These are phyloP conservation scores for Zoysia japonica DNA, from an alignment of 176 grass and related monocot genomes.

Conservation along the genomic window DNA sequence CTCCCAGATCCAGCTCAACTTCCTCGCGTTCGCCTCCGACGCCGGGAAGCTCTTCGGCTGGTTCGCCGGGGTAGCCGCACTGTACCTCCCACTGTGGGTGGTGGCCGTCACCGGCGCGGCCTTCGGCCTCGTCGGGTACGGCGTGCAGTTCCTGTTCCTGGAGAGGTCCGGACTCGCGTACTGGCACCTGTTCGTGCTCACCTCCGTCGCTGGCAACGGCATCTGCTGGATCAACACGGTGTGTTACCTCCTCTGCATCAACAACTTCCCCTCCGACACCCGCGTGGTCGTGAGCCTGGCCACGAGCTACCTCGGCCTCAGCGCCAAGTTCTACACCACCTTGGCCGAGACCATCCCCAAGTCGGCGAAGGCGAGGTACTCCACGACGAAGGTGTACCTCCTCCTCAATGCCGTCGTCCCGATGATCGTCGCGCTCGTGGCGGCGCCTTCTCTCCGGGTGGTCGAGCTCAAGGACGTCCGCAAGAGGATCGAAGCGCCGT, in stretches of 20 bases:
- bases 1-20: conserved; percentile 84
- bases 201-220: conserved; percentile 65
- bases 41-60: conserved; percentile 90
- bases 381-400: conserved; percentile 30
- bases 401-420: conserved; percentile 56
- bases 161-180: conserved; percentile 50
- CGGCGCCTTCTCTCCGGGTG: conserved; percentile 53
- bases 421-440: conserved; percentile 50
- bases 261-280: conserved; percentile 73
- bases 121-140: conserved; percentile 75
- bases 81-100: conserved; percentile 67
- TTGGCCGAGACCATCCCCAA: conserved; percentile 44
- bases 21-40: conserved; percentile 93
- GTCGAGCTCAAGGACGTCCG: conserved; percentile 23
- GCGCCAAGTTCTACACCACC: conserved; percentile 84
- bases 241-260: conserved; percentile 87
- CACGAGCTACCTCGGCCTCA: conserved; percentile 40
- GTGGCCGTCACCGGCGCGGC: conserved; percentile 60
- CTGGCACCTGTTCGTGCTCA: conserved; percentile 84
- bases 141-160: conserved; percentile 81
- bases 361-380: background rate
- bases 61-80: conserved; percentile 69
- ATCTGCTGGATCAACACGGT: conserved; percentile 51
- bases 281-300: conserved; percentile 59
- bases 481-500: conserved; percentile 30